A percentile compares a stretch with the other conserved stretches of the same genome.
Conservation (phyloP, 2,329 filamentous ascomycete species). For the Fusarium sp. region DNA sequence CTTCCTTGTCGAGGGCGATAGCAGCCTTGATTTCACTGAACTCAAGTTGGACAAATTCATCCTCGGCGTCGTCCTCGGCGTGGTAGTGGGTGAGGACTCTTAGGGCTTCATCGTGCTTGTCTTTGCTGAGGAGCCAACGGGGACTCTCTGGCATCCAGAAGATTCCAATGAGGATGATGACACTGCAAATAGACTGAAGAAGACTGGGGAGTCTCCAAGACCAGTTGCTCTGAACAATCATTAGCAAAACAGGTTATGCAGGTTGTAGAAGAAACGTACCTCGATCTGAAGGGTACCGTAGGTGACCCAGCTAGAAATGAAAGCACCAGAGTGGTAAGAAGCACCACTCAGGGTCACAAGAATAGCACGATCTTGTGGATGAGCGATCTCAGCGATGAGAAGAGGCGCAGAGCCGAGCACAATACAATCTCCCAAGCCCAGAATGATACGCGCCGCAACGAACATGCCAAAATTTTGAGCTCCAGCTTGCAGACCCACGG, state of each 20-base stretch:
- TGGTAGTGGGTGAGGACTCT: slow-evolving; percentile 38
- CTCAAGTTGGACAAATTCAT: slow-evolving; percentile 30
- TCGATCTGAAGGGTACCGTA: slow-evolving; percentile 26
- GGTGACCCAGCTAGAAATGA: slow-evolving; percentile 23
- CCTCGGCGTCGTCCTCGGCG: slow-evolving; percentile 26
- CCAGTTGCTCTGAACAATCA: not conserved
- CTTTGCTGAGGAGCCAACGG: slow-evolving; percentile 43
- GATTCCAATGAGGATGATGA: slow-evolving; percentile 21
- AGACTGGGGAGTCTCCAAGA: slow-evolving; percentile 19
- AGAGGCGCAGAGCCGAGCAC: slow-evolving; percentile 16
- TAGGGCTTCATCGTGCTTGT: slow-evolving; percentile 36
- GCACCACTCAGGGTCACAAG: slow-evolving; percentile 20
- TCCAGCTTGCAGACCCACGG: slow-evolving; percentile 22
- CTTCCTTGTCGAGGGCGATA: slow-evolving; percentile 35
- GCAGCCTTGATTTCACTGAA: slow-evolving; percentile 38
- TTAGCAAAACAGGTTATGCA: not conserved
- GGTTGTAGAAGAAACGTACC: not conserved
- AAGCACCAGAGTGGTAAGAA: slow-evolving; percentile 18
- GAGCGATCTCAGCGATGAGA: slow-evolving; percentile 17
- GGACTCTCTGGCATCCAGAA: slow-evolving; percentile 39
- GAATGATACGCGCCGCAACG: slow-evolving; percentile 22
- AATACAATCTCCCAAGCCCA: slow-evolving; percentile 23
- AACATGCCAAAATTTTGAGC: slow-evolving; percentile 36
- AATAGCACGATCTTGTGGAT: slow-evolving; percentile 23
- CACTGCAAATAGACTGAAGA: slow-evolving; percentile 27